Evolutionary conservation across 129 eudicot species (phyloP).

Genomic region (Lonicera japonica): DNA sequence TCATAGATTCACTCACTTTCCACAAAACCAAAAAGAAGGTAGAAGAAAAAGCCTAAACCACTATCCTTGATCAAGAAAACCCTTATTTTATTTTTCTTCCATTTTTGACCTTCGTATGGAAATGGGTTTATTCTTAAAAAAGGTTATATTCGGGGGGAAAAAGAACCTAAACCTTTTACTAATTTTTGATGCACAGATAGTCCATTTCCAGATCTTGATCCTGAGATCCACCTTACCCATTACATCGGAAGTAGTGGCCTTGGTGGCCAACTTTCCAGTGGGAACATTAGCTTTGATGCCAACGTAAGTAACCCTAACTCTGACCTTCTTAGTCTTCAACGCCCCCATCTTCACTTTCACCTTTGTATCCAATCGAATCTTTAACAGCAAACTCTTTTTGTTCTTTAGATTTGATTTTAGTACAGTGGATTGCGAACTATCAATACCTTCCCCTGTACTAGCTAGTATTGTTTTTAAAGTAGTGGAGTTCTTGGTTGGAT

Average conservation of each 20-base stretch:
- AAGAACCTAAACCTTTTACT: conserved; percentile 1
- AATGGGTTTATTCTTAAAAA: too few relatives aligned
- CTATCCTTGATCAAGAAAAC: too few relatives aligned
- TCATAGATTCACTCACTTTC: too few relatives aligned
- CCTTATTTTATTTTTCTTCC: too few relatives aligned
- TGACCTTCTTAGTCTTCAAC: conserved; percentile 9
- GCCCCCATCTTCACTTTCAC: conserved; percentile 29
- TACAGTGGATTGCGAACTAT: not conserved
- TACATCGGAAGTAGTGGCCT: not conserved
- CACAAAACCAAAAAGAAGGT: too few relatives aligned
- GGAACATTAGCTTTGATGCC: conserved; percentile 19
- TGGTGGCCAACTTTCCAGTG: conserved; percentile 11
- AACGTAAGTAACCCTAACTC: conserved; percentile 19
- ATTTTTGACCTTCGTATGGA: too few relatives aligned
- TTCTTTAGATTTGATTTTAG: conserved; percentile 12
- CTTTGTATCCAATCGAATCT: conserved; percentile 25
- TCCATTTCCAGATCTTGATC: conserved; percentile 39
- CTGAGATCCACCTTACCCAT: conserved; percentile 28
- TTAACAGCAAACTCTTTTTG: conserved; percentile 13
- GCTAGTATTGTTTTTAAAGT: conserved; percentile 5
- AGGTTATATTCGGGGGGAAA: too few relatives aligned
- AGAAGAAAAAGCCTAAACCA: too few relatives aligned
- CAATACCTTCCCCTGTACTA: not conserved
- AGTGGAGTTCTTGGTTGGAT: conserved; percentile 18
- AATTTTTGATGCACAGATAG: conserved; percentile 6